Evolutionary conservation across 2,329 filamentous ascomycete genomes (phyloP).

Genomic region (Stachybotrys echinatus): DNA sequence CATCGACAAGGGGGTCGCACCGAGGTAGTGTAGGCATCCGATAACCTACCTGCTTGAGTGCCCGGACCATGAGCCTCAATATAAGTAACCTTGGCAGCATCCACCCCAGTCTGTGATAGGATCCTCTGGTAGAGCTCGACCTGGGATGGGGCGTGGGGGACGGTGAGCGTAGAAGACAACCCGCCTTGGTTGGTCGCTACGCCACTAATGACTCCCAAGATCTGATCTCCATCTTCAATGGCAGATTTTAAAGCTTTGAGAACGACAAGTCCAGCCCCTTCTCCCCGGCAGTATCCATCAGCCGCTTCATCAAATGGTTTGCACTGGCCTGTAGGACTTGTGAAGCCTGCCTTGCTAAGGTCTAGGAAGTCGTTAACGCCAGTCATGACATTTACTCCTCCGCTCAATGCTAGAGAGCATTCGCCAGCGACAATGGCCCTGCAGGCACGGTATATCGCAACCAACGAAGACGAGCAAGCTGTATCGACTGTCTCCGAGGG

Average conservation of each 20-base stretch:
- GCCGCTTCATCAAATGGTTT: slow-evolving; percentile 19
- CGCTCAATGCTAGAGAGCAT: slow-evolving; percentile 25
- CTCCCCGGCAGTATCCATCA: slow-evolving; percentile 47
- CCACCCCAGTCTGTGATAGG: not conserved
- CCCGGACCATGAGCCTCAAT: slow-evolving; percentile 1
- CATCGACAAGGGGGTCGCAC: not conserved
- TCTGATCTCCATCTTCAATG: slow-evolving; percentile 41
- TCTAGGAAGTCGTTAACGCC: slow-evolving; percentile 13
- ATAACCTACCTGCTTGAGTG: not conserved
- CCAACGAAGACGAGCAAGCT: slow-evolving; percentile 29
- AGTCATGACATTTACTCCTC: slow-evolving; percentile 32
- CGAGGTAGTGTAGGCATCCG: not conserved
- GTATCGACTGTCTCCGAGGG: slow-evolving; percentile 27
- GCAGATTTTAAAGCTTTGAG: slow-evolving; percentile 45
- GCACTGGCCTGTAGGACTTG: slow-evolving; percentile 20
- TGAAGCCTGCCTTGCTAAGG: slow-evolving; percentile 13
- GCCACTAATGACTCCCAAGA: slow-evolving; percentile 35
- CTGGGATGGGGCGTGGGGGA: not conserved
- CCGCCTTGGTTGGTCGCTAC: slow-evolving; percentile 29
- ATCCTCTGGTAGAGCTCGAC: not conserved
- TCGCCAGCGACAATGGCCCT: slow-evolving; percentile 20
- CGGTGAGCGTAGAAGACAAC: slow-evolving; percentile 19
- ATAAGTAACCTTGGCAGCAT: not conserved
- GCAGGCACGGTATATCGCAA: slow-evolving; percentile 27
- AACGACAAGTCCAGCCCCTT: slow-evolving; percentile 38